Percentiles rank a stretch among this genome's conserved stretches.
Conservation (phyloP, 306 rosid species). For the Alnus rubra region DNA sequence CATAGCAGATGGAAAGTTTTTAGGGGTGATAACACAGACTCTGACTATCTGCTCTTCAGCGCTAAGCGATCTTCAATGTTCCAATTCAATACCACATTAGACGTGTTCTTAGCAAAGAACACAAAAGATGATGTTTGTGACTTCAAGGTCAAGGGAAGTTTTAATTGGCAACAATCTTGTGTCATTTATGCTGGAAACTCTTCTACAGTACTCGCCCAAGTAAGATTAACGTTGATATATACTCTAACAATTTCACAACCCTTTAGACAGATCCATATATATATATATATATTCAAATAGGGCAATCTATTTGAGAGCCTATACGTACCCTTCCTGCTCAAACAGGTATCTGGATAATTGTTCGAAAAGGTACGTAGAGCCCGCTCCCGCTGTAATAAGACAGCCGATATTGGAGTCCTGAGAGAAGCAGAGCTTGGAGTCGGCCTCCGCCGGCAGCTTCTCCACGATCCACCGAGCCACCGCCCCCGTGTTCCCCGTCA, state of each 20-base stretch:
- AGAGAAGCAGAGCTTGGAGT: slow-evolving; percentile 90
- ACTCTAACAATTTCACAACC: too few relatives aligned
- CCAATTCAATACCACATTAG: slow-evolving; percentile 51
- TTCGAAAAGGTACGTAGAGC: too few relatives aligned
- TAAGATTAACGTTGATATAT: background rate
- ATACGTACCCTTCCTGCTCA: too few relatives aligned
- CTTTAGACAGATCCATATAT: too few relatives aligned
- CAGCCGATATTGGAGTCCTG: slow-evolving; percentile 54
- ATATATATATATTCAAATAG: too few relatives aligned
- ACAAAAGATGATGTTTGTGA: slow-evolving; percentile 48
- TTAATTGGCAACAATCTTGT: slow-evolving; percentile 26
- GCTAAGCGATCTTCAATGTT: slow-evolving; percentile 41
- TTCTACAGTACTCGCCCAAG: slow-evolving; percentile 38
- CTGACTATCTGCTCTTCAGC: slow-evolving; percentile 33
- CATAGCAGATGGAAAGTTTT: slow-evolving; percentile 45
- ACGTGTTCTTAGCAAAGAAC: slow-evolving; percentile 62
- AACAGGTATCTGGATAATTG: too few relatives aligned
- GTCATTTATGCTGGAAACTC: slow-evolving; percentile 51
- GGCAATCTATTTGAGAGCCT: too few relatives aligned
- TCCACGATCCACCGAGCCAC: slow-evolving; percentile 89
- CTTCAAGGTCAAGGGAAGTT: slow-evolving; percentile 26
- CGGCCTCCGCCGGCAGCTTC: slow-evolving; percentile 87
- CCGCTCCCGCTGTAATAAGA: too few relatives aligned
- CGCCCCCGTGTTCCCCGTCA: slow-evolving; percentile 87
- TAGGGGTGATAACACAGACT: slow-evolving; percentile 32